Evolutionary conservation across 208 protist genomes (phyloP).

Genomic region (Acanthamoeba lenticulata): DNA sequence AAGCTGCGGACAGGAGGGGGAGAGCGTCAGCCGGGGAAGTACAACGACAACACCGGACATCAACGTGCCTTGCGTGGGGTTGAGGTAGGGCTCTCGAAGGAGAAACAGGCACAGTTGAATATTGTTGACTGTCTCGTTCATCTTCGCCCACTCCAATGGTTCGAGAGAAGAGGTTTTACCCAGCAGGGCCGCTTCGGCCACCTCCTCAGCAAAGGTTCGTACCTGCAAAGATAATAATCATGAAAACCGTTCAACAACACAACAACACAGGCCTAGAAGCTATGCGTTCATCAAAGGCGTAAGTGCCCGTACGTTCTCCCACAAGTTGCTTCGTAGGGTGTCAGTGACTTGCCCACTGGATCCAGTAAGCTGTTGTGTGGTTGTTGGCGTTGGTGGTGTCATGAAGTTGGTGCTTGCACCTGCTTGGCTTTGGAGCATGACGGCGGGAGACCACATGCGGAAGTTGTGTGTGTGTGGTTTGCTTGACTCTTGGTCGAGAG

Average conservation of each 20-base stretch:
- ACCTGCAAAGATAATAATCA: not conserved
- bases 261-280: not conserved
- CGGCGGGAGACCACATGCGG: no score
- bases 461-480: no score
- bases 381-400: not conserved
- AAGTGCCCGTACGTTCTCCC: conserved; percentile 11
- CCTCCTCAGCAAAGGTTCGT: not conserved
- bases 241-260: not conserved
- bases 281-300: not conserved
- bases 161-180: not conserved
- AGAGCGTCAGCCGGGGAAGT: not conserved
- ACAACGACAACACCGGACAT: no score
- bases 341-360: not conserved
- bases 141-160: not conserved
- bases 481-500: no score
- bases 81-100: not conserved
- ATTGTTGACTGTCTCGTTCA: not conserved
- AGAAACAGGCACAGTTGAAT: not conserved
- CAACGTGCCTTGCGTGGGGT: not conserved
- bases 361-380: not conserved
- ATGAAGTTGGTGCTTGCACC: no score
- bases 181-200: not conserved
- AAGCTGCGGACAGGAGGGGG: not conserved
- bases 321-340: not conserved
- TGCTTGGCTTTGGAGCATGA: no score